These are phyloP conservation scores for Xerophyta viscosa DNA, from an alignment of 106 monocot genomes.

Conservation along the genomic window DNA sequence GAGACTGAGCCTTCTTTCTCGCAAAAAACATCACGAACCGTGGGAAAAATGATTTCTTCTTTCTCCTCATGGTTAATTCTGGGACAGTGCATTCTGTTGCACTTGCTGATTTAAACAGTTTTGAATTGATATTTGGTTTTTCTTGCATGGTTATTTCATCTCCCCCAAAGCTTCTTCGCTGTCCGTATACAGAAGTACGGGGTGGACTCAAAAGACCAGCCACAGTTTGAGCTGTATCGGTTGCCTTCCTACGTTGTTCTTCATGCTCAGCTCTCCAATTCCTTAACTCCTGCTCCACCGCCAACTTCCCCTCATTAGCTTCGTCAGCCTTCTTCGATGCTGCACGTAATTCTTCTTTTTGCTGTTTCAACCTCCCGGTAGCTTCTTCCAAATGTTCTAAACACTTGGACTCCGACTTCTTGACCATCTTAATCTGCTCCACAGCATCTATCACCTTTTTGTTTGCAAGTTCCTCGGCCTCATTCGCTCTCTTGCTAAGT, in stretches of 20 bases:
- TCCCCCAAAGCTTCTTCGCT: background rate
- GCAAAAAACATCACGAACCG: slow-evolving; percentile 41
- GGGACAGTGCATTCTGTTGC: background rate
- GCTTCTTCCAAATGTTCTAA: slow-evolving; percentile 19
- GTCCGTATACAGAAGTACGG: slow-evolving; percentile 8
- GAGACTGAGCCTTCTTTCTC: slow-evolving; percentile 26
- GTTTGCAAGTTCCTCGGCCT: slow-evolving; percentile 40
- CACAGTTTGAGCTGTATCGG: slow-evolving; percentile 18
- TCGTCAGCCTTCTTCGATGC: slow-evolving; percentile 28
- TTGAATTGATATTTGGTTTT: slow-evolving; percentile 2
- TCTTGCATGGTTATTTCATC: background rate
- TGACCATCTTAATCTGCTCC: slow-evolving; percentile 34
- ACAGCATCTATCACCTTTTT: slow-evolving; percentile 30
- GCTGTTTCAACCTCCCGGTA: slow-evolving; percentile 16
- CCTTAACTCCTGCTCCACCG: slow-evolving; percentile 46
- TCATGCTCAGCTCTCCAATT: slow-evolving; percentile 47
- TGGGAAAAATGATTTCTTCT: slow-evolving; percentile 53
- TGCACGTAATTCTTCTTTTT: slow-evolving; percentile 24
- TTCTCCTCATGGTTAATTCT: slow-evolving; percentile 24
- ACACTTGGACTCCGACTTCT: slow-evolving; percentile 20
- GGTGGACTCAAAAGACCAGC: slow-evolving; percentile 10
- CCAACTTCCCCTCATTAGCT: slow-evolving; percentile 40
- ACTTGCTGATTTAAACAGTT: slow-evolving; percentile 3
- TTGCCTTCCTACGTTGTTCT: slow-evolving; percentile 12
- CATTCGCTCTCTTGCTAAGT: slow-evolving; percentile 44